Base-by-base conservation (phyloP, 805 yeast genomes). In the Myxozyma kluyveri region DNA sequence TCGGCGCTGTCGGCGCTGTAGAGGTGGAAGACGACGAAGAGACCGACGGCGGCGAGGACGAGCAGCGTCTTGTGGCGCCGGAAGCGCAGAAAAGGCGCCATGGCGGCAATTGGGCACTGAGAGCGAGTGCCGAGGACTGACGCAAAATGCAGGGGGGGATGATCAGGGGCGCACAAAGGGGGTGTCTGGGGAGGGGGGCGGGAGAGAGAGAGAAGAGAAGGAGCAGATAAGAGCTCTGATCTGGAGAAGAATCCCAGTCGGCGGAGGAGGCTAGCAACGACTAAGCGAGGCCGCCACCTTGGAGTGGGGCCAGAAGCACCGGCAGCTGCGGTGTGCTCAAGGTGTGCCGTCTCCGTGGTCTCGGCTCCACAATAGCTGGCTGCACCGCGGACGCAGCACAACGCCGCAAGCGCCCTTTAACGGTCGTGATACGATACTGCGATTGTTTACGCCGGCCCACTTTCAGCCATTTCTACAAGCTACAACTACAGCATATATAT, bases 11-110 rank as follows among this genome's bases (percentile, higher is more conserved):
- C 18, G 17, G 43, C 29, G 19, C 38, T 24, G 38, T 12, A n/a
- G 42, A 50, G 6, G 42, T 50, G 54, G 37, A 44, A 50, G 27
- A 47, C 17, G 22, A 45, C 27, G 22, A 33, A 45, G 32, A 50
- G 42, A 17, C 37, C 29, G 42, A 50, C n/a, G 17, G 36, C 33
- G 17, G 45, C 42, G 23, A 50, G 29, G 19, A 50, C 22, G 29
- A 50, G 19, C 32, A 50, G 31, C 23, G 42, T 42, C 26, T 45
- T 45, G 32, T 50, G 45, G 6, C 54, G 45, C 23, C 54, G 45
- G 21, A 45, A 10, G 18, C 54, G 49, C 19, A 50, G 10, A 22
- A 41, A 21, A 21, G 33, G n/a, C 24, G 32, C 14, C 45, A 43
- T 42, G 35, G 17, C 7, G 29, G 49, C 42, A 4, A 39, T 14